Evolutionary conservation across 352 stramenopile genomes (phyloP).

Genomic region (Globisporangium irregulare): DNA sequence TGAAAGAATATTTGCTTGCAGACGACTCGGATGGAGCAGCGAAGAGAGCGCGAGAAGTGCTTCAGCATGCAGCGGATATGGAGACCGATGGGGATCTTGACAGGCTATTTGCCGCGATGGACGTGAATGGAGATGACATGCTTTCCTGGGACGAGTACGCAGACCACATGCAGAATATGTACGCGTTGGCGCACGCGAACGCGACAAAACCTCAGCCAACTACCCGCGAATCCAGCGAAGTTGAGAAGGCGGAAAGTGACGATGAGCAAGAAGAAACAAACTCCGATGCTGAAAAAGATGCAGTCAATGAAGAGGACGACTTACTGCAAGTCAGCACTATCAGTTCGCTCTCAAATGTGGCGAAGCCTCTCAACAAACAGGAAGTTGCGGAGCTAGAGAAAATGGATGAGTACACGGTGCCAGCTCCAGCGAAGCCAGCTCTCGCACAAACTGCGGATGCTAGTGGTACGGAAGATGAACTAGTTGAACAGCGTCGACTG

Average conservation of each 20-base stretch:
- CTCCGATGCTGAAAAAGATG: not conserved
- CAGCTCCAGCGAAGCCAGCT: not conserved
- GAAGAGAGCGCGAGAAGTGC: conserved; percentile 20
- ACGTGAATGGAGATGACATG: conserved; percentile 43
- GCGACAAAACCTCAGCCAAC: conserved; percentile 6
- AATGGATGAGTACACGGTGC: conserved; percentile 14
- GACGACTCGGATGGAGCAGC: not conserved
- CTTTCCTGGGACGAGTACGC: conserved; percentile 58
- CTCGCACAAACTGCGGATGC: not conserved
- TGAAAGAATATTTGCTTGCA: conserved; percentile 26
- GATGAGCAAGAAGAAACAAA: not conserved
- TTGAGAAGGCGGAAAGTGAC: conserved; percentile 2
- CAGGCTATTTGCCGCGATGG: conserved; percentile 42
- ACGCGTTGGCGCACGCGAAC: conserved; percentile 34
- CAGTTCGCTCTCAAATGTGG: not conserved
- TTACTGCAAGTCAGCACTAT: not conserved
- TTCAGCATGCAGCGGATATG: conserved; percentile 35
- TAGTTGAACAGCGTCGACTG: not conserved
- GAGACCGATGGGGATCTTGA: conserved; percentile 42
- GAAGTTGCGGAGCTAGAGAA: not conserved
- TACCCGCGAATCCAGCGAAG: conserved; percentile 13
- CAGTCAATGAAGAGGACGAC: not conserved
- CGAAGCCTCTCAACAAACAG: not conserved
- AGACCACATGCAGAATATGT: conserved; percentile 46
- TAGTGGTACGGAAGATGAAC: not conserved